A percentile compares a stretch with the other conserved stretches of the same genome.
phyloP scores from a whole-genome alignment of 768 basidiomycete genomes.

The Fistulinella prunicolor region DNA sequence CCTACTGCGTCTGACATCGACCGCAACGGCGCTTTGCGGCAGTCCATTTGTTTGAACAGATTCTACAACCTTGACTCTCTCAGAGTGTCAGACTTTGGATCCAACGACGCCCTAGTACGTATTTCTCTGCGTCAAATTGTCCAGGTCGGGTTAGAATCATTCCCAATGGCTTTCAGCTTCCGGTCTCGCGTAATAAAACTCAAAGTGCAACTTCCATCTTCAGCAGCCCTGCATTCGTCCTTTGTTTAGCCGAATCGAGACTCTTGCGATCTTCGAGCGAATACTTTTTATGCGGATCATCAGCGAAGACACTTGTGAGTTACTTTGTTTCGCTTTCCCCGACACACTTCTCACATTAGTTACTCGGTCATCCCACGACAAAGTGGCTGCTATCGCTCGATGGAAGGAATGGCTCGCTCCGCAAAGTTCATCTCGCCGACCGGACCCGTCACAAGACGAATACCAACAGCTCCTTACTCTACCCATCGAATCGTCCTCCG shows the following conservation, averaged over 20 bases:
- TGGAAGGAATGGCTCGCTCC: constrained; percentile 20
- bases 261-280: not conserved
- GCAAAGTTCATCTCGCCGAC: constrained; percentile 2
- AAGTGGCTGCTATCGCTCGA: constrained; percentile 8
- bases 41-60: no score
- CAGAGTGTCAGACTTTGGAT: no score
- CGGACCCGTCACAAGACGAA: constrained; percentile 15
- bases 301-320: constrained; percentile 12
- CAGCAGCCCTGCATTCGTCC: not conserved
- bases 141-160: not conserved
- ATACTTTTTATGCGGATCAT: constrained; percentile 8
- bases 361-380: not conserved
- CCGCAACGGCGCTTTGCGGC: no score
- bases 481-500: constrained; percentile 4
- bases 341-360: not conserved
- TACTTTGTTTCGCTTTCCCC: no score
- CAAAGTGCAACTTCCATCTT: not conserved
- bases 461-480: constrained; percentile 22
- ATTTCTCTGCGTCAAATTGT: not conserved
- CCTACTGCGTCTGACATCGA: no score
- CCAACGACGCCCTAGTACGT: no score
- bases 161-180: no score
- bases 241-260: not conserved
- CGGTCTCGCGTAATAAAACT: no score
- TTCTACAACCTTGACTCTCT: no score